Conservation (phyloP, 2,329 filamentous ascomycete genomes). For the Thelonectria blattea region DNA sequence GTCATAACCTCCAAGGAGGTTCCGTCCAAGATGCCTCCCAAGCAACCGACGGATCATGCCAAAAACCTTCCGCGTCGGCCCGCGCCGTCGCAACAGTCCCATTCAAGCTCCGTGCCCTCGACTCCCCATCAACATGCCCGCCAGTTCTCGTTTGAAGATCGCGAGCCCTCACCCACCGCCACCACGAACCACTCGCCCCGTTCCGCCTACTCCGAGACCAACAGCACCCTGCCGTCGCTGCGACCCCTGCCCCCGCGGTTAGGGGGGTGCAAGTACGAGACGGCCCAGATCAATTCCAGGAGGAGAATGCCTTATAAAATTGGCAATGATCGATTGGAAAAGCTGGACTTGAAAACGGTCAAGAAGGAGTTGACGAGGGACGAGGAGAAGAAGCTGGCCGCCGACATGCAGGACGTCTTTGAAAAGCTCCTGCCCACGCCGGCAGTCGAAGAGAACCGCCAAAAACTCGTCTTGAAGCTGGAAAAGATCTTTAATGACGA, state of each 20-base stretch:
- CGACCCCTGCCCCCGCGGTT: slow-evolving; percentile 65
- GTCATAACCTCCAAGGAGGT: slow-evolving; percentile 65
- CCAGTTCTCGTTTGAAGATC: slow-evolving; percentile 80
- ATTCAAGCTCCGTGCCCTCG: slow-evolving; percentile 91
- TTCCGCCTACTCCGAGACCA: slow-evolving; percentile 89
- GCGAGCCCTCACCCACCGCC: slow-evolving; percentile 78
- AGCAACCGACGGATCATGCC: slow-evolving; percentile 45
- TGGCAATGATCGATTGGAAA: slow-evolving; percentile 79
- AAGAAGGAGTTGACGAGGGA: slow-evolving; percentile 73
- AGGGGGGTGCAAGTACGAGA: slow-evolving; percentile 85
- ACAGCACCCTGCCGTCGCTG: slow-evolving; percentile 72
- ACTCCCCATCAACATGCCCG: slow-evolving; percentile 90
- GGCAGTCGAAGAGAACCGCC: slow-evolving; percentile 77
- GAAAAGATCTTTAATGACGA: slow-evolving; percentile 86
- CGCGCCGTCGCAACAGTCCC: slow-evolving; percentile 44
- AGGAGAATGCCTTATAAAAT: slow-evolving; percentile 91
- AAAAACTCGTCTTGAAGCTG: slow-evolving; percentile 82
- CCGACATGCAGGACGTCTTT: slow-evolving; percentile 86
- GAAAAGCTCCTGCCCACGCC: slow-evolving; percentile 81
- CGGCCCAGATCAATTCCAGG: slow-evolving; percentile 78
- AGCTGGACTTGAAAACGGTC: slow-evolving; percentile 72
- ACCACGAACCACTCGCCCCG: slow-evolving; percentile 83
- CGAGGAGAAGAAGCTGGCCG: slow-evolving; percentile 76
- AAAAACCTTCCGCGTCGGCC: slow-evolving; percentile 42
- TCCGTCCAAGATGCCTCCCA: slow-evolving; percentile 56